Percentiles rank a stretch among this genome's conserved stretches.
phyloP scores from a whole-genome alignment of 179 eudicot species.

The Dionaea muscipula region DNA sequence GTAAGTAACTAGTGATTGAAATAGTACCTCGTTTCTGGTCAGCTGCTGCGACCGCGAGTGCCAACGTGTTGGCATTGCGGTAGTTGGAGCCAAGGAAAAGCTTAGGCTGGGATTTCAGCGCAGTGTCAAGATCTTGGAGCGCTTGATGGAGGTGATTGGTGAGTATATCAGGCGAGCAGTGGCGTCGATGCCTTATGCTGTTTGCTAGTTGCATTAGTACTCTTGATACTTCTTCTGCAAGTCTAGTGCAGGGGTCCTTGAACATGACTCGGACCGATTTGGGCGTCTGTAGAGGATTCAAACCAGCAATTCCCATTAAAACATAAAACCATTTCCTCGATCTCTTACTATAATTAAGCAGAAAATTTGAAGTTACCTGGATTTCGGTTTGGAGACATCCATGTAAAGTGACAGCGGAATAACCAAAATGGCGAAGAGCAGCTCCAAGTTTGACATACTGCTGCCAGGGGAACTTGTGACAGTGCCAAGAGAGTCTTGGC shows the following conservation, averaged over 20 bases:
- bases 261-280: constrained; percentile 35
- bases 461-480: constrained; percentile 33
- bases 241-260: constrained; percentile 29
- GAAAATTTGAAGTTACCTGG: constrained; percentile 19
- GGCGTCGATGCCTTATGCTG: constrained; percentile 33
- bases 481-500: constrained; percentile 22
- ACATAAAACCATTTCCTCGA: too few relatives aligned
- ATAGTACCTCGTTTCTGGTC: constrained; percentile 3
- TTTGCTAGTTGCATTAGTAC: constrained; percentile 26
- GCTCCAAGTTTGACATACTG: constrained; percentile 35
- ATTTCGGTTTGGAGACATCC: constrained; percentile 41
- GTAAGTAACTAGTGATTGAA: too few relatives aligned
- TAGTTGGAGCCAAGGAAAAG: constrained; percentile 34
- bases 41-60: constrained; percentile 23
- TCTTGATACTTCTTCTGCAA: constrained; percentile 35
- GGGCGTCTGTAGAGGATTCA: constrained; percentile 22
- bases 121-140: constrained; percentile 33
- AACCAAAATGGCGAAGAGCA: constrained; percentile 40
- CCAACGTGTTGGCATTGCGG: background rate
- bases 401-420: constrained; percentile 33
- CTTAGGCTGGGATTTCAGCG: constrained; percentile 41
- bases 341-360: too few relatives aligned
- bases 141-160: constrained; percentile 40
- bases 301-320: too few relatives aligned
- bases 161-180: constrained; percentile 39